phyloP scores from a whole-genome alignment of 2,329 filamentous ascomycete species.

The Diplodia seriata region DNA sequence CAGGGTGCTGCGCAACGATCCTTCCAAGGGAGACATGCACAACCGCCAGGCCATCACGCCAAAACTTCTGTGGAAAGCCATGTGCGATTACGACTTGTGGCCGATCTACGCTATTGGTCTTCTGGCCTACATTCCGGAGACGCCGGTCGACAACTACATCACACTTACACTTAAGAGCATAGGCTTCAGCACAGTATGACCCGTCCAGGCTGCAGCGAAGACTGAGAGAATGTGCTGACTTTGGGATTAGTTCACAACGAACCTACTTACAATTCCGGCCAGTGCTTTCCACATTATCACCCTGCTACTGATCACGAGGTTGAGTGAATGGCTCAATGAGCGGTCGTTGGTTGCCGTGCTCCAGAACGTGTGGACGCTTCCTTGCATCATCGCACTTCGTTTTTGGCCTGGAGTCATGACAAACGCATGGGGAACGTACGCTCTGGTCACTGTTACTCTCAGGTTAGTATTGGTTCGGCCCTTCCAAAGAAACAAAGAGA shows the following conservation, averaged over 20 bases:
- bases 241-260: slow-evolving; percentile 59
- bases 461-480: slow-evolving; percentile 34
- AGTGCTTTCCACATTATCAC: slow-evolving; percentile 49
- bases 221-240: background rate
- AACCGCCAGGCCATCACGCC: slow-evolving; percentile 42
- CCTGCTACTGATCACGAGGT: slow-evolving; percentile 53
- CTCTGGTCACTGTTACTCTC: slow-evolving; percentile 57
- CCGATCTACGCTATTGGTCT: slow-evolving; percentile 45
- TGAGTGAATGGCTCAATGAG: slow-evolving; percentile 56
- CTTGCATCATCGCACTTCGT: slow-evolving; percentile 62
- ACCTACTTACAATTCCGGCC: slow-evolving; percentile 66
- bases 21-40: slow-evolving; percentile 61
- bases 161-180: slow-evolving; percentile 63
- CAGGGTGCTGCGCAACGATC: slow-evolving; percentile 66
- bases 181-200: slow-evolving; percentile 59
- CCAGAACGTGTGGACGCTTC: slow-evolving; percentile 66
- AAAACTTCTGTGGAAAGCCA: slow-evolving; percentile 38
- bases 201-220: too few relatives aligned
- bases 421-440: slow-evolving; percentile 61
- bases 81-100: slow-evolving; percentile 44
- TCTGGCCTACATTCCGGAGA: slow-evolving; percentile 58
- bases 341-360: slow-evolving; percentile 56
- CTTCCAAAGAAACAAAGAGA: too few relatives aligned
- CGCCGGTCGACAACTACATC: slow-evolving; percentile 57
- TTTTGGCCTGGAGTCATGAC: slow-evolving; percentile 53